Conservation (phyloP, 495 filamentous ascomycete genomes). For the Lophiostoma macrostomum region DNA sequence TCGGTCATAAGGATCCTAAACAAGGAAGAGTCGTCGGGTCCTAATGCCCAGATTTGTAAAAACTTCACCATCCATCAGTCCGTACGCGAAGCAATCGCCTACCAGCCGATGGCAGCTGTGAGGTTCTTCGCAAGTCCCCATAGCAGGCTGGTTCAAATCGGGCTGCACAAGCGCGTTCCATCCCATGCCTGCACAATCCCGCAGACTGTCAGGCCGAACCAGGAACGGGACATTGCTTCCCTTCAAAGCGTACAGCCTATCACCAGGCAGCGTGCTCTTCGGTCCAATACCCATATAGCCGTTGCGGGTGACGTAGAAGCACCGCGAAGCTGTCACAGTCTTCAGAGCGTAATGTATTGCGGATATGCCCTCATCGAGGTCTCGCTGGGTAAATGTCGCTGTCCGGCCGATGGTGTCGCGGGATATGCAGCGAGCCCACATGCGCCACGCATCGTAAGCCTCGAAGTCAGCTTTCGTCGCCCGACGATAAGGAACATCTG, state of each 20-base stretch:
- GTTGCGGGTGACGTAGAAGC: constrained; percentile 29
- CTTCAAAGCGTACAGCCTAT: constrained; percentile 19
- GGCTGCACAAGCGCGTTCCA: background rate
- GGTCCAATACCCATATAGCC: constrained; percentile 36
- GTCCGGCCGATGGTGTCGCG: constrained; percentile 13
- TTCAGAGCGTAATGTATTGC: constrained; percentile 33
- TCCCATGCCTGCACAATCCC: background rate
- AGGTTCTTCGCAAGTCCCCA: background rate
- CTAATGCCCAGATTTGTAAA: too few relatives aligned
- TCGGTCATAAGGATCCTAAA: too few relatives aligned
- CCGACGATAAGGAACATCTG: constrained; percentile 1
- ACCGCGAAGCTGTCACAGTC: constrained; percentile 24
- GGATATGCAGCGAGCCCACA: constrained; percentile 19
- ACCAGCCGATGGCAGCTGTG: constrained; percentile 7
- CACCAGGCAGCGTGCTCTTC: constrained; percentile 17
- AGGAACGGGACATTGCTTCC: constrained; percentile 33
- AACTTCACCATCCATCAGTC: constrained; percentile 15
- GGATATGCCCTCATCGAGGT: constrained; percentile 26
- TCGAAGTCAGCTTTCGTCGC: constrained; percentile 3
- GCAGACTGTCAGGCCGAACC: constrained; percentile 8
- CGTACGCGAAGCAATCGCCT: constrained; percentile 13
- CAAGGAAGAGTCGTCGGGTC: too few relatives aligned
- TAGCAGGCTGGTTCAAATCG: background rate
- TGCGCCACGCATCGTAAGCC: constrained; percentile 23
- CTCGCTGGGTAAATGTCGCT: constrained; percentile 10